Evolutionary conservation across 164 flowering plant genomes (phyloP).

Genomic region (Berberis thunbergii): DNA sequence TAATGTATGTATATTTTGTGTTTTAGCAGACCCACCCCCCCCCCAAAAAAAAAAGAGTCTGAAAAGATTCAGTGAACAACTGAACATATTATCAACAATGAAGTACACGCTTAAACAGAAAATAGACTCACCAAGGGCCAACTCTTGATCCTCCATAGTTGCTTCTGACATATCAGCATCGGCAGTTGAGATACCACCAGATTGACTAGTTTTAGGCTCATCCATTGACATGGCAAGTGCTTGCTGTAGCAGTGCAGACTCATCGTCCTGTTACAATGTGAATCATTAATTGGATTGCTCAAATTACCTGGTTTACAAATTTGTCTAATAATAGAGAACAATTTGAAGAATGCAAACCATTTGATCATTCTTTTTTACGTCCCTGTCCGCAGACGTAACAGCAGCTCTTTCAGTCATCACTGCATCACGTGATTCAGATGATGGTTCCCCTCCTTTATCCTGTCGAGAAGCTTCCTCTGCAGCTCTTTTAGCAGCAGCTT

Average conservation of each 20-base stretch:
- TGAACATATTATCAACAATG: not conserved
- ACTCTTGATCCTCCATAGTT: constrained; percentile 61
- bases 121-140: constrained; percentile 60
- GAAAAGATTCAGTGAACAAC: not conserved
- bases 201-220: constrained; percentile 38
- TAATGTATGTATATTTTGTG: too few relatives aligned
- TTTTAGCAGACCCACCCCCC: too few relatives aligned
- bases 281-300: not conserved
- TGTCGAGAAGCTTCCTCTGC: constrained; percentile 70
- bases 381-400: constrained; percentile 37
- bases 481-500: constrained; percentile 94
- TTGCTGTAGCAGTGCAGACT: constrained; percentile 68
- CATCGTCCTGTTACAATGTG: constrained; percentile 53
- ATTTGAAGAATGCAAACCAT: constrained; percentile 28
- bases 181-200: constrained; percentile 20
- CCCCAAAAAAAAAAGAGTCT: too few relatives aligned
- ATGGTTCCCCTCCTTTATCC: constrained; percentile 40
- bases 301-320: not conserved
- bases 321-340: not conserved
- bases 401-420: constrained; percentile 48
- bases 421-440: constrained; percentile 57
- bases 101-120: not conserved
- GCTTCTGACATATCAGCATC: constrained; percentile 86
- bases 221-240: constrained; percentile 94
- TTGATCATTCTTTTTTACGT: constrained; percentile 34